phyloP scores from a whole-genome alignment of 2,329 filamentous ascomycete genomes.

The Hypoxylon sp. region DNA sequence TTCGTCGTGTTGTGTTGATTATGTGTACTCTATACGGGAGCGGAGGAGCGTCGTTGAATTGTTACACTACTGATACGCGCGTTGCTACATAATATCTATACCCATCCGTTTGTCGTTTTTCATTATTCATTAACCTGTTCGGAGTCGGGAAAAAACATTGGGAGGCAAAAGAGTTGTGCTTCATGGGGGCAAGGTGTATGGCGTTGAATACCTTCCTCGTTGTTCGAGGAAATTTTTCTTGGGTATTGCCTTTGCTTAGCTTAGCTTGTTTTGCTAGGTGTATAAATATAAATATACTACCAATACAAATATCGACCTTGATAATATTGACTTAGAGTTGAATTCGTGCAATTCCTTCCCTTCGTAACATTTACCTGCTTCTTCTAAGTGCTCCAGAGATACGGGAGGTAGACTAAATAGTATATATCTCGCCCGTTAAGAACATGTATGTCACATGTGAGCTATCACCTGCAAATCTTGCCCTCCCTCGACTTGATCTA shows the following conservation, averaged over 20 bases:
- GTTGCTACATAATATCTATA: slow-evolving; percentile 40
- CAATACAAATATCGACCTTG: neutral
- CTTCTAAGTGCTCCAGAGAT: neutral
- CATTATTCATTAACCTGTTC: slow-evolving; percentile 7
- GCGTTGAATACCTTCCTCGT: slow-evolving; percentile 10
- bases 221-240: neutral
- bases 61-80: slow-evolving; percentile 4
- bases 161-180: slow-evolving; percentile 12
- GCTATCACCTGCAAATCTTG: neutral
- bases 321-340: neutral
- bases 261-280: neutral
- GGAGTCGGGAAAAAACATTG: slow-evolving; percentile 20
- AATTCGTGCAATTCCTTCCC: neutral
- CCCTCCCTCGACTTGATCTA: neutral
- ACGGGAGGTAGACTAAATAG: neutral
- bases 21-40: neutral
- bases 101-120: slow-evolving; percentile 31
- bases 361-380: neutral
- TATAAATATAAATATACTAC: neutral
- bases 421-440: neutral
- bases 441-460: neutral
- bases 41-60: neutral
- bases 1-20: slow-evolving; percentile 1
- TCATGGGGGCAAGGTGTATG: slow-evolving; percentile 17
- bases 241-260: neutral